Conservation (phyloP, 192 early-diverging fungal species). For the Spizellomyces punctatus region DNA sequence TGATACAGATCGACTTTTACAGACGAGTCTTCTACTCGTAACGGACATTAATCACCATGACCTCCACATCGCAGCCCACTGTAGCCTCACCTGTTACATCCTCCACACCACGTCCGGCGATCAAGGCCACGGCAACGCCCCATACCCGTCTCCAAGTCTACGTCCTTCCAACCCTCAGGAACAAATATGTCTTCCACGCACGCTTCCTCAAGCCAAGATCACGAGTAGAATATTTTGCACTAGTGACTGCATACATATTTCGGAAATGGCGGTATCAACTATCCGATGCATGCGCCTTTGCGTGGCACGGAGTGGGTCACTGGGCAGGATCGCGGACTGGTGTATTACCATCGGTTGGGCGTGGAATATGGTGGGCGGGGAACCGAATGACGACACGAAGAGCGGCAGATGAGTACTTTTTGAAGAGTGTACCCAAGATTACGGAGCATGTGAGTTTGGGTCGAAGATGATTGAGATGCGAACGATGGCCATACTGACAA, state of each 20-base stretch:
- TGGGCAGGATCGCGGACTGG: constrained; percentile 10
- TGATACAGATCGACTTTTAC: too few species aligned
- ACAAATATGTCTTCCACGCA: constrained; percentile 42
- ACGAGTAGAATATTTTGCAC: constrained; percentile 32
- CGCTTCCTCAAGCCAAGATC: constrained; percentile 38
- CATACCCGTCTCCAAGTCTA: constrained; percentile 35
- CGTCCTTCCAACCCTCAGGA: constrained; percentile 46
- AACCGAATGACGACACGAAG: constrained; percentile 44
- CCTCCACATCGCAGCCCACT: too few species aligned
- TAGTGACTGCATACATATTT: constrained; percentile 36
- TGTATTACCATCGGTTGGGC: background rate
- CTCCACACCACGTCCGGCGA: too few species aligned
- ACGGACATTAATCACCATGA: too few species aligned
- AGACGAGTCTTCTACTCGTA: too few species aligned
- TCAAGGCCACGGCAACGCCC: background rate
- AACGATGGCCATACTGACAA: background rate
- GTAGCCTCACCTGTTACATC: too few species aligned
- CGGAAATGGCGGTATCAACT: constrained; percentile 54
- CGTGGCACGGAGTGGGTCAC: constrained; percentile 40
- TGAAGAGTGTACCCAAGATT: constrained; percentile 44
- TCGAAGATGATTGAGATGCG: background rate
- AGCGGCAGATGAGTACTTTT: constrained; percentile 53
- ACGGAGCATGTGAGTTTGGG: constrained; percentile 33
- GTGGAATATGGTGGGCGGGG: constrained; percentile 20
- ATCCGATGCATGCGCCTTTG: constrained; percentile 32